Evolutionary conservation across 2,329 filamentous ascomycete genomes (phyloP).

Genomic region (Calonectria montana): DNA sequence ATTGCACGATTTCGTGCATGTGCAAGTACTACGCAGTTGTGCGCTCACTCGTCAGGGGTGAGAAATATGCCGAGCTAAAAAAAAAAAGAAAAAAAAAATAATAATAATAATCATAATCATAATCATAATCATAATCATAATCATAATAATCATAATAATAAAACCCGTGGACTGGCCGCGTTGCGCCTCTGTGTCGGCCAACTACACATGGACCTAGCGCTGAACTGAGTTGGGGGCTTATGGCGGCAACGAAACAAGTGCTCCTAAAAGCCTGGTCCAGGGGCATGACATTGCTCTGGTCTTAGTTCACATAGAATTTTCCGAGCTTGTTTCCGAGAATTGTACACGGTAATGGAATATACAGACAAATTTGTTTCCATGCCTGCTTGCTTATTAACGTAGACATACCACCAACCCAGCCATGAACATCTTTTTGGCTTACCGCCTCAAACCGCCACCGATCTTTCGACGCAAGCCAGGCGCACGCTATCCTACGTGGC

Average conservation of each 20-base stretch:
- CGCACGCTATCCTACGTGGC: neutral
- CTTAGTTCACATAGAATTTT: neutral
- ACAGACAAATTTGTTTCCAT: neutral
- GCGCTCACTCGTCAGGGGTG: neutral
- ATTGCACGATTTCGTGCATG: constrained; percentile 8
- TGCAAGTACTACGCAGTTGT: neutral
- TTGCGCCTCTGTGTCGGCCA: neutral
- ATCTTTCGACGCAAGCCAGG: neutral
- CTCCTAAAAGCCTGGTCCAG: neutral
- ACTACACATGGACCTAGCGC: neutral
- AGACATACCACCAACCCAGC: neutral
- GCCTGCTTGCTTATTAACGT: neutral
- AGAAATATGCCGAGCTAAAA: neutral
- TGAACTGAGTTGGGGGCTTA: neutral
- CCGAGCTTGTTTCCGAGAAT: neutral
- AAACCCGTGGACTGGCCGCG: neutral
- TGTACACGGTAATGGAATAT: neutral
- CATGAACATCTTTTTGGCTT: neutral
- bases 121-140: no score
- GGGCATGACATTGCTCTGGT: neutral
- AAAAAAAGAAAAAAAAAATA: neutral
- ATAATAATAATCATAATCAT: no score
- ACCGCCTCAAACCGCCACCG: neutral
- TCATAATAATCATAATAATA: no score
- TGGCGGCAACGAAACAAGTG: neutral